Evolutionary conservation across 352 stramenopile genomes (phyloP).

Genomic region (Globisporangium takayamanum): DNA sequence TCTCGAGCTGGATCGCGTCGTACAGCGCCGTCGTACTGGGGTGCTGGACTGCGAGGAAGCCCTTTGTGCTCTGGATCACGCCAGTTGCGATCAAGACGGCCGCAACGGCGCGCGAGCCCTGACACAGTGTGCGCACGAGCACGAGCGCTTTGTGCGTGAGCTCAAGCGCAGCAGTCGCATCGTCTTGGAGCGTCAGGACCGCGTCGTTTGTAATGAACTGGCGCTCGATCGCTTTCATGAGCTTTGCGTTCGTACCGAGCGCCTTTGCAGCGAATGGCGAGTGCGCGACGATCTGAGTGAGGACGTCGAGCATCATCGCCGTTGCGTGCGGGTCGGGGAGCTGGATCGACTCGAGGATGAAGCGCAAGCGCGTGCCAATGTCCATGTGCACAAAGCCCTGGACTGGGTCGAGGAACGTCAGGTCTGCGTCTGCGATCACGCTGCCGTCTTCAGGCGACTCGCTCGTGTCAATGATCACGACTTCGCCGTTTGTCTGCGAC

Average conservation of each 20-base stretch:
- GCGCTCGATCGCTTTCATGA: constrained; percentile 37
- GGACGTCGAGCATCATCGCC: constrained; percentile 56
- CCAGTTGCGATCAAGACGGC: constrained; percentile 29
- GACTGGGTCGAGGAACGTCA: constrained; percentile 44
- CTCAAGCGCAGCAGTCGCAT: constrained; percentile 17
- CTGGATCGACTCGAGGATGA: constrained; percentile 43
- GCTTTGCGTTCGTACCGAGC: constrained; percentile 34
- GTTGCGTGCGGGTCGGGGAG: constrained; percentile 30
- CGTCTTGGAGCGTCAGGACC: constrained; percentile 25
- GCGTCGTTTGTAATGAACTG: constrained; percentile 50
- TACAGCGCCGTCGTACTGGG: constrained; percentile 14
- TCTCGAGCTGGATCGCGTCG: constrained; percentile 40
- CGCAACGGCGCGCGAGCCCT: constrained; percentile 37
- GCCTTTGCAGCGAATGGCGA: constrained; percentile 39
- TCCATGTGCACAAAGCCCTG: constrained; percentile 60
- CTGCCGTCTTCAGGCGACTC: constrained; percentile 30
- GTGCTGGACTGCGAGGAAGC: constrained; percentile 41
- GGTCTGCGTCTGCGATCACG: constrained; percentile 39
- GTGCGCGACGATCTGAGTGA: constrained; percentile 37
- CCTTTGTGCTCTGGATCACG: constrained; percentile 52
- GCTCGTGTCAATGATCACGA: constrained; percentile 47
- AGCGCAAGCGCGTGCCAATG: constrained; percentile 37
- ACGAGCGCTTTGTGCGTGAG: constrained; percentile 36
- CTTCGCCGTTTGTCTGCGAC: constrained; percentile 17
- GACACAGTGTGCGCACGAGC: constrained; percentile 40